Evolutionary conservation across 495 filamentous ascomycete genomes (phyloP).

Genomic region (Penicillium nucicola): DNA sequence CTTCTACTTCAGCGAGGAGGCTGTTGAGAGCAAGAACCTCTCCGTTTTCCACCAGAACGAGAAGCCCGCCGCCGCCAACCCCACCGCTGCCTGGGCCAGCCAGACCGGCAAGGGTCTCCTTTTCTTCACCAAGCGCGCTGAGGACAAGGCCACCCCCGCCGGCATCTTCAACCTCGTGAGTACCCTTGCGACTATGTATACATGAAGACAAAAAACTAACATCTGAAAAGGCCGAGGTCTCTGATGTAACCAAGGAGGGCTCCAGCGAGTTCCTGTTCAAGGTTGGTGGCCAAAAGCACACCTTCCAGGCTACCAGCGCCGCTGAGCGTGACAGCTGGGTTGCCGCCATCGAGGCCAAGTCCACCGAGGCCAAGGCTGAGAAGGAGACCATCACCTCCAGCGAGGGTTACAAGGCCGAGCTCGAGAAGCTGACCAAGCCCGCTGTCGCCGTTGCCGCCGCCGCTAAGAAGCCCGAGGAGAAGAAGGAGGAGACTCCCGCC

Average conservation of each 20-base stretch:
- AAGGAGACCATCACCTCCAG: slow-evolving; percentile 63
- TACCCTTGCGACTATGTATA: background rate
- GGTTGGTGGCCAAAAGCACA: slow-evolving; percentile 81
- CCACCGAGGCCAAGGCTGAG: slow-evolving; percentile 71
- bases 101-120: slow-evolving; percentile 95
- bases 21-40: slow-evolving; percentile 73
- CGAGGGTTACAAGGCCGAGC: slow-evolving; percentile 75
- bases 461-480: slow-evolving; percentile 47
- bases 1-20: slow-evolving; percentile 90
- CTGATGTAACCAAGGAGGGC: slow-evolving; percentile 72
- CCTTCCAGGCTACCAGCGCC: slow-evolving; percentile 70
- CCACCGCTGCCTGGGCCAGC: slow-evolving; percentile 80
- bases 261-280: slow-evolving; percentile 80
- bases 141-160: slow-evolving; percentile 73
- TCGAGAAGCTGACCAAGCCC: slow-evolving; percentile 61
- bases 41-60: slow-evolving; percentile 75
- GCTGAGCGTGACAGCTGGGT: slow-evolving; percentile 91
- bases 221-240: slow-evolving; percentile 67
- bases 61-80: slow-evolving; percentile 74
- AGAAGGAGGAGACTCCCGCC: slow-evolving; percentile 46
- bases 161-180: slow-evolving; percentile 84
- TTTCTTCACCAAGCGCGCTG: slow-evolving; percentile 83
- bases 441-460: slow-evolving; percentile 37
- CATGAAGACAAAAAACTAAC: slow-evolving; percentile 3
- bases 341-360: slow-evolving; percentile 69